Percentiles rank a stretch among this genome's conserved stretches.
phyloP scores from a whole-genome alignment of 139 green algal genomes.

The Chlamydomonas sp. region DNA sequence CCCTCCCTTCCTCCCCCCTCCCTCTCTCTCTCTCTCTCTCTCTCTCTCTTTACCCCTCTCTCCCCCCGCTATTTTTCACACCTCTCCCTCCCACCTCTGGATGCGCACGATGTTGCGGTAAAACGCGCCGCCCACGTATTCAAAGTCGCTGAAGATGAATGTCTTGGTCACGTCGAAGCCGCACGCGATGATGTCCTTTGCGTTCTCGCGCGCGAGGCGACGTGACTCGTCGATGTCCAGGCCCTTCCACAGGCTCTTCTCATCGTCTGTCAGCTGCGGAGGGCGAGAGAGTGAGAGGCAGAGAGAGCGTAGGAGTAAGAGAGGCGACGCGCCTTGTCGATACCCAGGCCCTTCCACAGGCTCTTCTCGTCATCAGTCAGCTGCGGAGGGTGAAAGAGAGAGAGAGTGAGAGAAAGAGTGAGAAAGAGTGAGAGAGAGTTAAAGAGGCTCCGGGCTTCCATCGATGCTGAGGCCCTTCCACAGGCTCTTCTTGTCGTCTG shows the following conservation, averaged over 20 bases:
- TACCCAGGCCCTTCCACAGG: constrained; percentile 71
- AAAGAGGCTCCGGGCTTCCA: no score
- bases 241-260: constrained; percentile 88
- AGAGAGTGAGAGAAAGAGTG: no score
- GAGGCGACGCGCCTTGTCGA: no score
- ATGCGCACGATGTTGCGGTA: constrained; percentile 91
- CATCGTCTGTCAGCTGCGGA: constrained; percentile 95
- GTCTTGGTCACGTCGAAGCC: constrained; percentile 91
- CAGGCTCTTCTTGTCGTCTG: constrained; percentile 83
- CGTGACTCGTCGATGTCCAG: constrained; percentile 70
- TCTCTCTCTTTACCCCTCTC: neutral
- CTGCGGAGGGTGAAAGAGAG: no score
- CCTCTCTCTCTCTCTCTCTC: no score
- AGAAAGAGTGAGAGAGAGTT: no score
- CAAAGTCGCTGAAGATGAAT: constrained; percentile 98
- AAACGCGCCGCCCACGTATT: constrained; percentile 89
- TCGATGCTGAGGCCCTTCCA: constrained; percentile 76
- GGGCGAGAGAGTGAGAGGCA: no score
- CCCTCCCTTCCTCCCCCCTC: no score
- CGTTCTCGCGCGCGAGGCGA: constrained; percentile 62
- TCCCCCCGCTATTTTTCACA: no score
- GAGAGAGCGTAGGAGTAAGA: no score
- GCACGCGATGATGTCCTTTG: constrained; percentile 98
- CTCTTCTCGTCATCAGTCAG: constrained; percentile 95
- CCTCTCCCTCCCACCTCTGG: constrained; percentile 59